Conservation (phyloP, 345 rosid species). For the Arabis hirsuta region DNA sequence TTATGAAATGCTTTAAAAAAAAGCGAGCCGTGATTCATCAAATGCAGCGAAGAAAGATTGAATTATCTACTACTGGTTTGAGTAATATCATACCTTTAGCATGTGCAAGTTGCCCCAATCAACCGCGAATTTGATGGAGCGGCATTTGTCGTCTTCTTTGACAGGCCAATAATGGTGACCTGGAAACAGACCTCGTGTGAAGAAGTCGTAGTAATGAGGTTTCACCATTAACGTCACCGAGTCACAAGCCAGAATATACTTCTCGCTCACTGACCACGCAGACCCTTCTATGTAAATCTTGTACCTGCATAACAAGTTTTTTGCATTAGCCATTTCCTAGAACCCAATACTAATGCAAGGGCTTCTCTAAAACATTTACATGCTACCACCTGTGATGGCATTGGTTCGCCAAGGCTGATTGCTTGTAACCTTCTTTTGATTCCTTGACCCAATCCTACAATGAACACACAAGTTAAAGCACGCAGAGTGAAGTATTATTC, state of each 20-base stretch:
- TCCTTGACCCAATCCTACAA: constrained; percentile 80
- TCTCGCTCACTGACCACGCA: constrained; percentile 89
- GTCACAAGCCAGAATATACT: constrained; percentile 87
- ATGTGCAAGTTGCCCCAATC: constrained; percentile 77
- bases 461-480: not conserved
- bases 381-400: constrained; percentile 67
- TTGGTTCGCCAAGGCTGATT: constrained; percentile 76
- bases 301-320: constrained; percentile 50
- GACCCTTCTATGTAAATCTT: constrained; percentile 88
- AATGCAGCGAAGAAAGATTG: not conserved
- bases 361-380: not conserved
- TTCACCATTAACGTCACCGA: constrained; percentile 66
- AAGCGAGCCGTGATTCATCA: not conserved
- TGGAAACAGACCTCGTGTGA: constrained; percentile 72
- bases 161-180: constrained; percentile 83
- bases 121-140: constrained; percentile 71
- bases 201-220: constrained; percentile 73
- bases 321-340: constrained; percentile 8
- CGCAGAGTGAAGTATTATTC: not conserved
- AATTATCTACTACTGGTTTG: not conserved
- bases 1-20: not conserved
- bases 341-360: not conserved
- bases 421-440: constrained; percentile 70
- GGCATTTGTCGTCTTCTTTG: constrained; percentile 66
- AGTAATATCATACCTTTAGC: constrained; percentile 48